Base-by-base conservation (phyloP, 257 asterid genomes). In the Paraleonurus japonicus region DNA sequence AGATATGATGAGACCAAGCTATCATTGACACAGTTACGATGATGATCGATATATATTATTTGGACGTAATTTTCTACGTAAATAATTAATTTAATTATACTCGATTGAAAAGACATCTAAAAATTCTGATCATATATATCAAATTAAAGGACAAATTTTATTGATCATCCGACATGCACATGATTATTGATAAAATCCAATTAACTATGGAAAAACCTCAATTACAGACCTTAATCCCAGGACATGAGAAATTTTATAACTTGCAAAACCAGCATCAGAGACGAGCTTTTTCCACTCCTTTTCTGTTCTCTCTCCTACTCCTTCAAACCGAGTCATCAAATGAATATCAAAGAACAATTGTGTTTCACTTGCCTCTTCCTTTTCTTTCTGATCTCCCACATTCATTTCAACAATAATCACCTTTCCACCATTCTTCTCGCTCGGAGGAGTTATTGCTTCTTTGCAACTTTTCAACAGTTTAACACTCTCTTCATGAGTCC, bases 391-490 rank as follows among this genome's bases (percentile, higher is more conserved):
- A 53, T 30, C 64, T 33, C 27, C 58, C 45, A 54, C 23, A 54
- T 37, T 5, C 58, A 70, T 70, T 9, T 70, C 75, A 7, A 70
- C 54, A 8, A 70, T 32, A n/a, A 70, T 70, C 59, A 55, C 53
- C 1, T 32, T 32, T 32, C 37, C 37, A 6, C 37, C 37, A 32
- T 32, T 32, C 9, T 32, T 32, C 37, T 1, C 54, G 37, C 37
- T 32, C 1, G 37, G 8, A 23, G 37, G 8, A 23, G 15, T 47
- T 15, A 13, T 47, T 2, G 54, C 54, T 47, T 47, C 54, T 47
- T 16, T 47, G 54, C 45, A 37, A 2, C n/a, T 16, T 15, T 47
- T 47, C 20, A 47, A n/a, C 15, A 37, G 45, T 10, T 37, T 37
- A 37, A 37, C 53, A 13, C 20, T 2, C 53, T 15, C 53, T 45